phyloP scores from a whole-genome alignment of 2,329 filamentous ascomycete genomes.

The Epichloe festucae region DNA sequence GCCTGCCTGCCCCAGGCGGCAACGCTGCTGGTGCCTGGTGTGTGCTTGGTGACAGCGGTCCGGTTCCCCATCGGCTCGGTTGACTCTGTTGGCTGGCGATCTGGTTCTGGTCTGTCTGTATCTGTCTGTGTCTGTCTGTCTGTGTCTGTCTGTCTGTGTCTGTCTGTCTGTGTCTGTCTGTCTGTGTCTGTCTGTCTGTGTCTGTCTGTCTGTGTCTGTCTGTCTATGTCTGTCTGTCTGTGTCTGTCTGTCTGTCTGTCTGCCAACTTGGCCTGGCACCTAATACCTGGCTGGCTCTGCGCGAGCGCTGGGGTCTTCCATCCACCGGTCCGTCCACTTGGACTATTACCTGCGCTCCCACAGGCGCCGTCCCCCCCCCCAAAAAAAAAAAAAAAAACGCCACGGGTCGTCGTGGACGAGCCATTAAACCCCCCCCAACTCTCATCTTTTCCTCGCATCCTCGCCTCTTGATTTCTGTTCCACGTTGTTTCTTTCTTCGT shows the following conservation, averaged over 20 bases:
- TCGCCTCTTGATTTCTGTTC: conserved; percentile 8
- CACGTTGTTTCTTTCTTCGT: conserved; percentile 7
- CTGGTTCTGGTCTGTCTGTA: too few relatives aligned
- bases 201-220: too few relatives aligned
- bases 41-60: background rate
- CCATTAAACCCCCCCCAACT: conserved; percentile 8
- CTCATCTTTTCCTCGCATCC: conserved; percentile 6
- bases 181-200: too few relatives aligned
- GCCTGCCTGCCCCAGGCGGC: background rate
- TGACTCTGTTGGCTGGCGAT: too few relatives aligned
- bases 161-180: too few relatives aligned
- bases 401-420: conserved; percentile 12
- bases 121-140: too few relatives aligned
- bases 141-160: too few relatives aligned
- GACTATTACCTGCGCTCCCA: conserved; percentile 2
- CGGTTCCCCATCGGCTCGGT: background rate
- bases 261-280: background rate
- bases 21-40: background rate
- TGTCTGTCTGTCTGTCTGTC: too few relatives aligned
- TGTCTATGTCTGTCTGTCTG: too few relatives aligned
- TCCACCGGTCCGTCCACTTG: background rate
- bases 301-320: background rate
- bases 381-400: background rate
- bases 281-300: background rate
- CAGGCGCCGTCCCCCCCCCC: conserved; percentile 5